Evolutionary conservation across 768 basidiomycete genomes (phyloP).

Genomic region (Leccinum disarticulatum): DNA sequence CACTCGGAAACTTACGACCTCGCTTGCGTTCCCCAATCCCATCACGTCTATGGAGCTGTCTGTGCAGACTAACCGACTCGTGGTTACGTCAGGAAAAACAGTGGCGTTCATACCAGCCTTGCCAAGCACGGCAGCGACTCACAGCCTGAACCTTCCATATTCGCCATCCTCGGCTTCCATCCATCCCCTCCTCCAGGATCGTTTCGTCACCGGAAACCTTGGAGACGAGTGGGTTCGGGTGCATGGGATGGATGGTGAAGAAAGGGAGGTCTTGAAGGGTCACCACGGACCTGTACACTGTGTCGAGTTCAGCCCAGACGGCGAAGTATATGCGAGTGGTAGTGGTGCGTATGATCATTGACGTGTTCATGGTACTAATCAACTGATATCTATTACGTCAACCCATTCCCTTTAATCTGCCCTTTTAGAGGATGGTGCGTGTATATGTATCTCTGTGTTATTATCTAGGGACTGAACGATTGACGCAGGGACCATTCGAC

Average conservation of each 20-base stretch:
- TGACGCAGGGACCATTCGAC: constrained; percentile 78
- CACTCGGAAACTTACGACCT: constrained; percentile 68
- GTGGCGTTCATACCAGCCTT: constrained; percentile 88
- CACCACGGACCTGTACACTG: constrained; percentile 98
- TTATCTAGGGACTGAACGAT: constrained; percentile 5
- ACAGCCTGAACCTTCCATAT: constrained; percentile 79
- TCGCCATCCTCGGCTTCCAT: constrained; percentile 93
- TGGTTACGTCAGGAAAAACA: constrained; percentile 88
- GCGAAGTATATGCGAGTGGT: constrained; percentile 96
- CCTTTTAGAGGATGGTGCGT: constrained; percentile 69
- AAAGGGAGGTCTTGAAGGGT: constrained; percentile 89
- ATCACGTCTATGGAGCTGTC: constrained; percentile 96
- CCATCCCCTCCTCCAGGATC: constrained; percentile 83
- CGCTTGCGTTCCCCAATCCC: constrained; percentile 69
- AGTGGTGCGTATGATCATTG: constrained; percentile 64
- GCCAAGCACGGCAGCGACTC: constrained; percentile 61
- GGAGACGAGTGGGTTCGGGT: constrained; percentile 97
- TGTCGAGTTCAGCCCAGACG: constrained; percentile 92
- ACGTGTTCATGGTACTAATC: constrained; percentile 3
- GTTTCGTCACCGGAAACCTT: constrained; percentile 89
- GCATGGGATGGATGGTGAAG: constrained; percentile 87
- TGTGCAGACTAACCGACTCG: constrained; percentile 73
- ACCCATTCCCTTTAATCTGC: constrained; percentile 7
- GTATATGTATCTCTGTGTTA: constrained; percentile 1
- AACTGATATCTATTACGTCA: constrained; percentile 10